phyloP scores from a whole-genome alignment of 129 eudicot species.

The Escallonia herrerae region DNA sequence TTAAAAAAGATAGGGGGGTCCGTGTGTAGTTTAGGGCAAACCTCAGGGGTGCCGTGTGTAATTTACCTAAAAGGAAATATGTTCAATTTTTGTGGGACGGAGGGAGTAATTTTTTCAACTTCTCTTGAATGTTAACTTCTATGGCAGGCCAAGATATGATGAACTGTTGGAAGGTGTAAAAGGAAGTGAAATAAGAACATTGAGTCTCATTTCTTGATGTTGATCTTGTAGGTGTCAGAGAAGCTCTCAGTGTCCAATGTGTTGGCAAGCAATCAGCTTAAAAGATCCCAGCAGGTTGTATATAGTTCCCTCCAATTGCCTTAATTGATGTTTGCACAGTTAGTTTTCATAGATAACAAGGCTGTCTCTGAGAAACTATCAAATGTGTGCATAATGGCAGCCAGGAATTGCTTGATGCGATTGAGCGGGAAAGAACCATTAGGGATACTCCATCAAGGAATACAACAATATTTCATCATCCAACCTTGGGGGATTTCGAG shows the following conservation, averaged over 20 bases:
- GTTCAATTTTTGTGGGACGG: too few relatives aligned
- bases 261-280: constrained; percentile 87
- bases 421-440: constrained; percentile 72
- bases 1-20: too few relatives aligned
- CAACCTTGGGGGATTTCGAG: constrained; percentile 88
- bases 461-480: constrained; percentile 89
- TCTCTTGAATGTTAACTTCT: too few relatives aligned
- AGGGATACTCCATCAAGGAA: constrained; percentile 65
- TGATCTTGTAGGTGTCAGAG: constrained; percentile 75
- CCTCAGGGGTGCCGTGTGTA: too few relatives aligned
- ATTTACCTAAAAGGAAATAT: too few relatives aligned
- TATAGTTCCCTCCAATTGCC: constrained; percentile 2
- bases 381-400: constrained; percentile 34
- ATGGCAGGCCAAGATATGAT: too few relatives aligned
- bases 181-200: not conserved
- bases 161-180: too few relatives aligned
- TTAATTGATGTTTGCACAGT: not conserved
- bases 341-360: not conserved
- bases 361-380: not conserved
- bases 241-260: constrained; percentile 98
- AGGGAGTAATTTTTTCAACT: too few relatives aligned
- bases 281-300: constrained; percentile 83
- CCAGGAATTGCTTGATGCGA: constrained; percentile 89
- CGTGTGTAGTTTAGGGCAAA: too few relatives aligned
- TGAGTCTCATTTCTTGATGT: not conserved